phyloP scores from a whole-genome alignment of 305 asterid genomes.

The Solanum chacoense region DNA sequence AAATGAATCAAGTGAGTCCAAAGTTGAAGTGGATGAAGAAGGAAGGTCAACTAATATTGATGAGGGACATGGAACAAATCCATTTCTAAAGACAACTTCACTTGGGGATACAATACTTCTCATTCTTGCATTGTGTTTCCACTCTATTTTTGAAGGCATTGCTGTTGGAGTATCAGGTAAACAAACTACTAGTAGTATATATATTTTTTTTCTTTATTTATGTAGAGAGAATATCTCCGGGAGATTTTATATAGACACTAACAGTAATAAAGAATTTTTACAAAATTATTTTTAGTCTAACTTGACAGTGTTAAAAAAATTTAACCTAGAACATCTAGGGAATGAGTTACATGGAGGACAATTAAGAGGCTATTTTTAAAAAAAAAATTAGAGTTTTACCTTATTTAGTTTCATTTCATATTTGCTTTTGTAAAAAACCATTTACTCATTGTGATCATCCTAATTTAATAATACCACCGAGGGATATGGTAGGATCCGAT shows the following conservation, averaged over 20 bases:
- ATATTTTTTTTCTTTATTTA: neutral
- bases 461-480: neutral
- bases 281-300: neutral
- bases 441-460: neutral
- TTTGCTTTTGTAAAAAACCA: neutral
- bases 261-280: neutral
- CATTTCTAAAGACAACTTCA: constrained; percentile 36
- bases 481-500: neutral
- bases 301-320: neutral
- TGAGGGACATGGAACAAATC: constrained; percentile 10
- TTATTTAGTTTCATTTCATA: neutral
- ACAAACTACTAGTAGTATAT: no score
- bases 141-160: constrained; percentile 89
- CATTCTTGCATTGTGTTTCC: constrained; percentile 74
- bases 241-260: neutral
- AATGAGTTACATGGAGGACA: neutral
- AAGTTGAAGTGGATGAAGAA: constrained; percentile 27
- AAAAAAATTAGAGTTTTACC: neutral
- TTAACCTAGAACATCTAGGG: neutral
- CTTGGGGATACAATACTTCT: constrained; percentile 62
- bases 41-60: constrained; percentile 6
- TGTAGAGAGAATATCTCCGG: neutral
- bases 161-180: constrained; percentile 88
- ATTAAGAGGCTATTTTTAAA: neutral
- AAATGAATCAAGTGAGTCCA: constrained; percentile 7